These are phyloP conservation scores for Globisporangium polare DNA, from an alignment of 352 stramenopile genomes.

Conservation along the genomic window DNA sequence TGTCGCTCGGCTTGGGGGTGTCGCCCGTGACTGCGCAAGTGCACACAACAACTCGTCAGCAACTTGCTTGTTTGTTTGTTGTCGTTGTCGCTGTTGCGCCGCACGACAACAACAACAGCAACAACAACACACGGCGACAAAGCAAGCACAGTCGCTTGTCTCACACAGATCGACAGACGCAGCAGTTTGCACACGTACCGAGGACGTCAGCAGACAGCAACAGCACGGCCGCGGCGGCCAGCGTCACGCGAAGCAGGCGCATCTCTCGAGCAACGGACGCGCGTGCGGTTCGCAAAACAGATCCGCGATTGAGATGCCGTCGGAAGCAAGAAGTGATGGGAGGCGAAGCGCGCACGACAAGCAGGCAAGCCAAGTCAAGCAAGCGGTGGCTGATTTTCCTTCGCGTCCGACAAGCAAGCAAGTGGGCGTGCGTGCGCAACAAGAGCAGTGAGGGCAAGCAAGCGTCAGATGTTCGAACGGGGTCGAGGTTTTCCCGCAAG, in stretches of 20 bases:
- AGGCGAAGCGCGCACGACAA: neutral
- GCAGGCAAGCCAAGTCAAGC: neutral
- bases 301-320: neutral
- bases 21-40: constrained; percentile 9
- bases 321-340: neutral
- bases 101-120: constrained; percentile 10
- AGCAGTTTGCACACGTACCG: constrained; percentile 5
- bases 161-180: neutral
- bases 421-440: neutral
- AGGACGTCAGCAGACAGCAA: constrained; percentile 3
- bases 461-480: neutral
- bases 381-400: constrained; percentile 1
- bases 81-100: constrained; percentile 5
- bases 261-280: constrained; percentile 4
- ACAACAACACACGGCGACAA: neutral
- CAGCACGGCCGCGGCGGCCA: constrained; percentile 6
- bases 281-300: neutral
- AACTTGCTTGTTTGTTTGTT: neutral
- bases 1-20: constrained; percentile 23
- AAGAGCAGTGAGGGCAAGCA: neutral
- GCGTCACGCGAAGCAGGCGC: constrained; percentile 2
- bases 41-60: neutral
- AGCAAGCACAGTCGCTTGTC: neutral
- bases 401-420: constrained; percentile 3
- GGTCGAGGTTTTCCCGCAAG: neutral